Conservation (phyloP, 805 yeast species). For the Ogataea philodendri region DNA sequence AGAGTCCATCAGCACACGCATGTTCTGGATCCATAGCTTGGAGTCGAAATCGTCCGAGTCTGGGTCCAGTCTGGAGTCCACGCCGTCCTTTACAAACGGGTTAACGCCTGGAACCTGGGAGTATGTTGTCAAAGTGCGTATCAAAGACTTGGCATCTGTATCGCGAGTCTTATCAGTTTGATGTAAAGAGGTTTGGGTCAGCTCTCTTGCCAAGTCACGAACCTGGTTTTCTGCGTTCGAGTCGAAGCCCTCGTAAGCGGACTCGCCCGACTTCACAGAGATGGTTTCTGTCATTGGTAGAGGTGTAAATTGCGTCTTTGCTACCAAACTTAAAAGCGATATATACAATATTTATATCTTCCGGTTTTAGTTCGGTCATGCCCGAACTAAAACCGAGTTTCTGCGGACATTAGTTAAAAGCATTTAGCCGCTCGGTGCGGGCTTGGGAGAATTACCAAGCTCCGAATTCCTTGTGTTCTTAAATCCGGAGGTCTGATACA, state of each 20-base stretch:
- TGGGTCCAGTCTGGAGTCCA: constrained; percentile 48
- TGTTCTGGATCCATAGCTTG: constrained; percentile 59
- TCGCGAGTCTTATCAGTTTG: constrained; percentile 6
- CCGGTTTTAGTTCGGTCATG: too few species aligned
- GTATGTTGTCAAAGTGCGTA: constrained; percentile 39
- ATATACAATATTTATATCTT: neutral
- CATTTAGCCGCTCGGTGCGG: too few species aligned
- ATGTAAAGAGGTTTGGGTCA: constrained; percentile 17
- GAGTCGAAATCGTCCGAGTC: constrained; percentile 50
- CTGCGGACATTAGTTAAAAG: too few species aligned
- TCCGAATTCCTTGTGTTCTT: too few species aligned
- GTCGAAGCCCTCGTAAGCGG: constrained; percentile 36
- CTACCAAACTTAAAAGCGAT: too few species aligned
- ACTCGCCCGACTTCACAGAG: constrained; percentile 1
- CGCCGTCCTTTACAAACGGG: constrained; percentile 31
- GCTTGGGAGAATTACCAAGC: too few species aligned
- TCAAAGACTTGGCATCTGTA: constrained; percentile 27
- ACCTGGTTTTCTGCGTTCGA: constrained; percentile 33
- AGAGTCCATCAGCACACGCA: constrained; percentile 45
- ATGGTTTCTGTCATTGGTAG: constrained; percentile 3
- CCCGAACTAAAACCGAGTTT: too few species aligned
- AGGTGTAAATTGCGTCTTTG: neutral
- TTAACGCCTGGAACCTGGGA: constrained; percentile 41
- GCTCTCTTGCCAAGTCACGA: constrained; percentile 39
- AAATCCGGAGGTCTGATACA: too few species aligned